Conservation (phyloP, 768 basidiomycete species). For the Hydnomerulius pinastri region DNA sequence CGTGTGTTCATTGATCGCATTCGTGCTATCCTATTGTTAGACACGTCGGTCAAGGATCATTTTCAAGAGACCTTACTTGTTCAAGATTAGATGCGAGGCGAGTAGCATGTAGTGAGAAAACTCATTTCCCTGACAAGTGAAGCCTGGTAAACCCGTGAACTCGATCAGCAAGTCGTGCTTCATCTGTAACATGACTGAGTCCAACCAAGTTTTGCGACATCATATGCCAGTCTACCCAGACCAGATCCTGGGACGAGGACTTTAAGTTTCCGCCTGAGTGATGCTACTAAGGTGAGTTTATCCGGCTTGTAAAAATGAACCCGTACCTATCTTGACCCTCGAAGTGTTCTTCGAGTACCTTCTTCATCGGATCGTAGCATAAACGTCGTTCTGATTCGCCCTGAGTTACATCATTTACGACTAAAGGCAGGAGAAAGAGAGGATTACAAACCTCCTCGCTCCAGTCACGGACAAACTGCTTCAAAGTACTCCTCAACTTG, state of each 20-base stretch:
- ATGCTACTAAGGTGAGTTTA: conserved; percentile 3
- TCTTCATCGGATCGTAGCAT: conserved; percentile 82
- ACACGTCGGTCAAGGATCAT: neutral
- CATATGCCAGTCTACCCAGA: conserved; percentile 84
- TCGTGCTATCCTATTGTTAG: conserved; percentile 47
- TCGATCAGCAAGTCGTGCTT: neutral
- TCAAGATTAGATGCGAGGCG: conserved; percentile 84
- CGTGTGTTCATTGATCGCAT: conserved; percentile 64
- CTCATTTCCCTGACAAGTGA: conserved; percentile 91
- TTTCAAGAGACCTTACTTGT: conserved; percentile 57
- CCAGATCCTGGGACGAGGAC: conserved; percentile 93
- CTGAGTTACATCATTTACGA: conserved; percentile 36
- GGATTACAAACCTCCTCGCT: conserved; percentile 63
- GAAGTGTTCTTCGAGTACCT: conserved; percentile 69
- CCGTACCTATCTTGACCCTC: conserved; percentile 49
- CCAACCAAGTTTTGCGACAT: conserved; percentile 79
- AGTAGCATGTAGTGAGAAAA: conserved; percentile 96
- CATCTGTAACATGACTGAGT: neutral
- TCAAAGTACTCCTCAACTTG: conserved; percentile 87
- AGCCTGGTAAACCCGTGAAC: conserved; percentile 53
- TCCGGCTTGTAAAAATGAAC: neutral
- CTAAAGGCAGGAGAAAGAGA: neutral
- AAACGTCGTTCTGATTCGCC: conserved; percentile 74
- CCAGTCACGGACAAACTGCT: conserved; percentile 95
- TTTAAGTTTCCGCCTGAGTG: conserved; percentile 50